Conservation (phyloP, 2,329 filamentous ascomycete genomes). For the Davidsoniella australis region DNA sequence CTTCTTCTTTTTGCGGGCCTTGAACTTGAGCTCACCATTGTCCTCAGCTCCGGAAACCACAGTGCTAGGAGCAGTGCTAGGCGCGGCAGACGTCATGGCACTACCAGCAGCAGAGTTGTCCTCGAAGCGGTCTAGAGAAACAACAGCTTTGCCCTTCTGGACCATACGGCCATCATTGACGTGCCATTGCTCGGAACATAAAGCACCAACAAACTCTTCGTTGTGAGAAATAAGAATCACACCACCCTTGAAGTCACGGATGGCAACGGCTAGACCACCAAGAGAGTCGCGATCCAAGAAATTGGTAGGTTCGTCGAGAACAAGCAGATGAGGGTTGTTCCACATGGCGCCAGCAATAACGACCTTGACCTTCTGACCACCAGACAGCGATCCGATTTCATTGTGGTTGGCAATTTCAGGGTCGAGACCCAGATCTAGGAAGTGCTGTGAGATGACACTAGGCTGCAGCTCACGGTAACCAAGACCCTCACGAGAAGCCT, state of each 20-base stretch:
- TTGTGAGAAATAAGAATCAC: slow-evolving; percentile 99
- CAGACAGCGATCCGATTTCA: slow-evolving; percentile 86
- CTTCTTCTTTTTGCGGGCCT: slow-evolving; percentile 91
- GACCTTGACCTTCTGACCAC: slow-evolving; percentile 98
- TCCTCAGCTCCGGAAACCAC: slow-evolving; percentile 77
- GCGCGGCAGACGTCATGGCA: slow-evolving; percentile 33
- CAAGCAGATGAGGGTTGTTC: slow-evolving; percentile 96
- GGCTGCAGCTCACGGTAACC: slow-evolving; percentile 89
- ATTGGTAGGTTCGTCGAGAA: slow-evolving; percentile 97
- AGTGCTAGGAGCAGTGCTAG: slow-evolving; percentile 41
- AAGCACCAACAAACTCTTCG: slow-evolving; percentile 92
- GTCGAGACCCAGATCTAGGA: slow-evolving; percentile 89
- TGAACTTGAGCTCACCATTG: slow-evolving; percentile 68
- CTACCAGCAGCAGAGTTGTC: slow-evolving; percentile 51
- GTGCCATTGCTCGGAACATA: slow-evolving; percentile 94
- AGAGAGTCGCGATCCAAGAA: slow-evolving; percentile 97
- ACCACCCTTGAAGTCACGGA: slow-evolving; percentile 94
- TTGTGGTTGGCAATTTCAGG: slow-evolving; percentile 98
- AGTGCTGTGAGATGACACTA: slow-evolving; percentile 91
- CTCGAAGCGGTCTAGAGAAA: slow-evolving; percentile 72
- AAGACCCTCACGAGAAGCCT: slow-evolving; percentile 94
- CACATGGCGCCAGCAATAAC: slow-evolving; percentile 92
- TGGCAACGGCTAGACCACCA: slow-evolving; percentile 90
- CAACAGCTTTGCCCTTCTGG: slow-evolving; percentile 59
- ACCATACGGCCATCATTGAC: slow-evolving; percentile 77